phyloP scores from a whole-genome alignment of 176 grass and related monocot species.

The Carex kokanica region DNA sequence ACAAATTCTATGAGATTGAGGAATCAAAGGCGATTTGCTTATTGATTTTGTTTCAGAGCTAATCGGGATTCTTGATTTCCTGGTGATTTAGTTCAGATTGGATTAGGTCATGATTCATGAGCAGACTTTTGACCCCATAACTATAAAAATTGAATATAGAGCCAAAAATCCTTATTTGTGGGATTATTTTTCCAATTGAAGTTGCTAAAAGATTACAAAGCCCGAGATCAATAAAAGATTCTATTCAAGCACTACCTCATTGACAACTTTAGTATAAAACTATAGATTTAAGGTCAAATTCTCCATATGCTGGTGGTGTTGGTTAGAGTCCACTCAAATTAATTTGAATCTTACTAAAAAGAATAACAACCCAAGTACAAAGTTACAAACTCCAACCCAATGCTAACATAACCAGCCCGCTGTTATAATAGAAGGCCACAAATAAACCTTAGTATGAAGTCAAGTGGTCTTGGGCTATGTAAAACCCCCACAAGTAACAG shows the following conservation, averaged over 20 bases:
- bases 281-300: neutral
- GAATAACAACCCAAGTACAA: neutral
- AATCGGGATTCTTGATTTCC: neutral
- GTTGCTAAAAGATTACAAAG: neutral
- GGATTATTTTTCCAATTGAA: neutral
- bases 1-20: neutral
- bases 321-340: neutral
- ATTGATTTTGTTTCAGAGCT: neutral
- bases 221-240: neutral
- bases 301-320: neutral
- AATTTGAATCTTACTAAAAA: neutral
- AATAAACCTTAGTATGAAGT: neutral
- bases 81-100: neutral
- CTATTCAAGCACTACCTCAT: neutral
- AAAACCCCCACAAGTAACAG: neutral
- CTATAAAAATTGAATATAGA: neutral
- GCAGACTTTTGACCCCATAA: neutral
- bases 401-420: neutral
- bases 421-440: neutral
- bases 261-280: neutral
- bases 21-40: neutral
- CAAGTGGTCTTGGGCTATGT: neutral
- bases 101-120: neutral
- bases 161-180: neutral
- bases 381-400: neutral